phyloP scores from a whole-genome alignment of 495 filamentous ascomycete species.

The Penicillium paxilli region DNA sequence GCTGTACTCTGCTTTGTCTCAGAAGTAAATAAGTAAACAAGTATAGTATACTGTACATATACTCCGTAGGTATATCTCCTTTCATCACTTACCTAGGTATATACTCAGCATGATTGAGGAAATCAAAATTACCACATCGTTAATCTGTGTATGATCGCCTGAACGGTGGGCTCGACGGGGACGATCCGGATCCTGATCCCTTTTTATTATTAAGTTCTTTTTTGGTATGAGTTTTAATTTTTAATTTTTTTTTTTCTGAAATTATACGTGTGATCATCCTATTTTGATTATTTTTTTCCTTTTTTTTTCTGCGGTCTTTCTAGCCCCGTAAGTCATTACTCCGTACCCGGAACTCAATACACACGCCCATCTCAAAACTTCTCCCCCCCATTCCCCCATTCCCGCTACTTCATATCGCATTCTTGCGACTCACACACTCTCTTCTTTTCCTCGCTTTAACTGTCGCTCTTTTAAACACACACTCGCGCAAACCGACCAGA shows the following conservation, averaged over 20 bases:
- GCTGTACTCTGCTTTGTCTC: background rate
- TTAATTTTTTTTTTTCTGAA: slow-evolving; percentile 6
- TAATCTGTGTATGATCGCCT: slow-evolving; percentile 10
- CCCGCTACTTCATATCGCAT: slow-evolving; percentile 8
- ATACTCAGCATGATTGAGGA: background rate
- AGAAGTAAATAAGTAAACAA: background rate
- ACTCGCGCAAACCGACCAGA: background rate
- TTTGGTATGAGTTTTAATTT: slow-evolving; percentile 9
- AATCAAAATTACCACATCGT: background rate
- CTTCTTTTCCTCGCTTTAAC: background rate
- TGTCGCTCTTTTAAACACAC: background rate
- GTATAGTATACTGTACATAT: background rate
- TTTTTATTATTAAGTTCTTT: slow-evolving; percentile 14
- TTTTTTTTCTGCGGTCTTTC: background rate
- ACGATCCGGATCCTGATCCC: slow-evolving; percentile 35
- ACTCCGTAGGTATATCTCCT: too few relatives aligned
- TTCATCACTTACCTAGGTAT: too few relatives aligned
- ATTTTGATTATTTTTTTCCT: background rate
- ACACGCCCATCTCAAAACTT: too few relatives aligned
- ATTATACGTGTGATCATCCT: too few relatives aligned
- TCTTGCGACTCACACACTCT: slow-evolving; percentile 7
- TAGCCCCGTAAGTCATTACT: slow-evolving; percentile 2
- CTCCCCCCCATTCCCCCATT: slow-evolving; percentile 13
- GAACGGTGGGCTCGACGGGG: slow-evolving; percentile 19
- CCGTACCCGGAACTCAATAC: background rate